Evolutionary conservation across 2,329 filamentous ascomycete species (phyloP), one percentile per base, ranked within the genome.

Genomic region (Penicillium sp.): DNA sequence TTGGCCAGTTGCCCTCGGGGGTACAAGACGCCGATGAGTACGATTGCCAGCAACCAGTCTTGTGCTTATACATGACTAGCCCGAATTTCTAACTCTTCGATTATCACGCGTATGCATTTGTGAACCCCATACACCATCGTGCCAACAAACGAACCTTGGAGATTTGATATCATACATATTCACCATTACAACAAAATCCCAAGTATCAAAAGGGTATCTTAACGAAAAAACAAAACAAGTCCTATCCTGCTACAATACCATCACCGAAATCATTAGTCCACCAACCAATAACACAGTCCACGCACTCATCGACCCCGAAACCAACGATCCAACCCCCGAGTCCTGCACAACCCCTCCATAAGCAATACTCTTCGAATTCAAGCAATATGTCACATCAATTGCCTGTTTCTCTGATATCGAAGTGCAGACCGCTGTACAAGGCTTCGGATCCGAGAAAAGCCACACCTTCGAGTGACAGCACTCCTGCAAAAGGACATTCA

Each of bases 391-490:
- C 2, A 63, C 57, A 4, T 33, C 37, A 22, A 52, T 50, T 2
- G 60, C 52, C 24, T 62, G 27, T 2, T 56, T 56, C 19, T 43
- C 35, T 0, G 57, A 47, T 2, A 16, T 37, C 14, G 59, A 56
- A 39, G 49, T 59, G 54, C 62, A 65, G 8, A 65, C 27, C 6
- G 55, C 62, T 22, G 59, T 62, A 22, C 62, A 65, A 10, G 61
- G 54, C 14, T 58, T 31, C 10, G 62, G 62, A 44, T 65, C 49
- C 16, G 49, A 54, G 4, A 47, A 57, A 5, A 57, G 33, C 61
- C 61, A 65, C 22, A 63, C 52, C 2, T 37, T 14, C 14, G 35
- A 35, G 5, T 37, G 13, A 27, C 62, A 65, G 35, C 62, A 65
- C 5, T 31, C 46, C 16, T 63, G 53, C 7, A 65, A 43, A 11